Conservation (phyloP, 306 rosid species). For the Castanea sativa region DNA sequence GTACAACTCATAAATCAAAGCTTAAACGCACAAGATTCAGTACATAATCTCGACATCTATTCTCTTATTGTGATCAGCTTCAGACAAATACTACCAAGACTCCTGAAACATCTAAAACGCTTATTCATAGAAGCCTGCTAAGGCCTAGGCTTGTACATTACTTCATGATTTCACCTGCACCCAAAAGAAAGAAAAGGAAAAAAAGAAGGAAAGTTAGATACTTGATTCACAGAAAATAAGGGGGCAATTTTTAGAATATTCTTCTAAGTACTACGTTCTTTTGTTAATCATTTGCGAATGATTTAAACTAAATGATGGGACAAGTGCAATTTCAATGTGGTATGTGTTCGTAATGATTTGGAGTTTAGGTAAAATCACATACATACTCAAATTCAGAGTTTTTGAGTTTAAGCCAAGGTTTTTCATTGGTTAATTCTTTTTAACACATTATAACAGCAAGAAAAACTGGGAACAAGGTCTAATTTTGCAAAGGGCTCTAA, state of each 20-base stretch:
- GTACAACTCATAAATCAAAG: conserved; percentile 1
- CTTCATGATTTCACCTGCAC: conserved; percentile 64
- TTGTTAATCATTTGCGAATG: not conserved
- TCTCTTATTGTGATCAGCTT: conserved; percentile 23
- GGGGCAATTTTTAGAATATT: not conserved
- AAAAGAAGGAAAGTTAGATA: too few species aligned
- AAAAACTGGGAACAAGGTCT: not conserved
- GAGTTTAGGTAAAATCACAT: not conserved
- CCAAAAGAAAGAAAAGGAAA: not conserved
- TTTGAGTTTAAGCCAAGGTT: too few species aligned
- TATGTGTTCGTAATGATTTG: not conserved
- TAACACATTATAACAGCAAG: not conserved
- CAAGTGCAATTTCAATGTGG: not conserved
- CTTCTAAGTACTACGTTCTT: not conserved
- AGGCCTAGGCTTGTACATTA: conserved; percentile 16
- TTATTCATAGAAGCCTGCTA: conserved; percentile 29
- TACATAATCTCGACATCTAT: not conserved
- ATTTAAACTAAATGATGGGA: not conserved
- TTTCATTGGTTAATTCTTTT: not conserved
- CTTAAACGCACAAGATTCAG: not conserved
- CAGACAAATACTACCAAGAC: not conserved
- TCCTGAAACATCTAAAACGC: conserved; percentile 1
- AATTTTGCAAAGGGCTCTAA: not conserved
- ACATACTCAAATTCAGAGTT: too few species aligned
- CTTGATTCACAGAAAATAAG: not conserved